Evolutionary conservation across 2,329 filamentous ascomycete species (phyloP), one percentile per base, ranked within the genome.

Genomic region (Curvularia sp.): DNA sequence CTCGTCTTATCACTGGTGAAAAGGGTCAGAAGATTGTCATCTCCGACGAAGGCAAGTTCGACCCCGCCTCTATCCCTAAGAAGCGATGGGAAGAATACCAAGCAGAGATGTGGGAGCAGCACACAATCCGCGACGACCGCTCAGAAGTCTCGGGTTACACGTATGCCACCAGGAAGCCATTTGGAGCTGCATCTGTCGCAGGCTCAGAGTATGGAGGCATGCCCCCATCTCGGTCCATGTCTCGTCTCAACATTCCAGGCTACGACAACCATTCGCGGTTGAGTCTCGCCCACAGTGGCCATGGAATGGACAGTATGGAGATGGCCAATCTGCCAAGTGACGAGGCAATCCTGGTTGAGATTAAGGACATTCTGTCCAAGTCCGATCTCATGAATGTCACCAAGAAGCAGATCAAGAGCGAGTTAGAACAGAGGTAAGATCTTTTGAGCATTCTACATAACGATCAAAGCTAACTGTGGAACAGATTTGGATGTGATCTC

Each of bases 1-100:
- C 95, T 41, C 94, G 95, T 87, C 87, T 99, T 57, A 93, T 99
- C 64, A 95, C 91, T 7, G 95, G 95, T 75, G 95, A 99, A 76
- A 89, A 89, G 77, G 95, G 95, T 64, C 89, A 92, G 76, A 94
- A 97, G 83, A 83, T 98, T 62, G 87, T 99, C 68, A 89, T 99
- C 66, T 92, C 93, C 1, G 95, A 99, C 76, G 95, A 99, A 81
- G 95, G 95, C 82, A 97, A 97, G 78, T 99, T 98, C 74, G 95
- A 99, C 74, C 94, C 95, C 13, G 84, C 85, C 47, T 91, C 89
- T 38, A 98, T 99, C 67, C 95, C 95, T 20, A 91, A 92, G 81
- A 99, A 98, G 88, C 95, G 91, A 84, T 99, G 95, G 95, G 95
- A 99, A 78, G 95, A 99, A 72, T 99, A 98, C 78, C 95, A 99